A percentile compares a stretch with the other conserved stretches of the same genome.
phyloP scores from a whole-genome alignment of 2,329 filamentous ascomycete genomes.

The Colletotrichum higginsianum region DNA sequence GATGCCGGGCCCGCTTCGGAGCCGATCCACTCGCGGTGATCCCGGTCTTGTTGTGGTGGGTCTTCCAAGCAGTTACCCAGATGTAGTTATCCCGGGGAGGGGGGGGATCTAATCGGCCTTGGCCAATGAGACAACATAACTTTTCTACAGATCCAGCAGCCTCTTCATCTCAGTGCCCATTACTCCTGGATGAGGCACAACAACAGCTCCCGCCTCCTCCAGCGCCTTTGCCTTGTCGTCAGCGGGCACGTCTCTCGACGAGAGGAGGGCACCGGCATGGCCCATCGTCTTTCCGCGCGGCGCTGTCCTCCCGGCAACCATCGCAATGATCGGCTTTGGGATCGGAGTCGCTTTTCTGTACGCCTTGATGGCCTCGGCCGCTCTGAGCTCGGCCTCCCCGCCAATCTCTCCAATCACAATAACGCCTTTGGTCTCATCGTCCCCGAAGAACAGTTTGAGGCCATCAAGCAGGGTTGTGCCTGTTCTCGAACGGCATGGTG shows the following conservation, averaged over 20 bases:
- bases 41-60: neutral
- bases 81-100: too few relatives aligned
- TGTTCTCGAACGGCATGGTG: slow-evolving; percentile 25
- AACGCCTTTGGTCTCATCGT: slow-evolving; percentile 79
- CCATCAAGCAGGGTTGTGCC: slow-evolving; percentile 81
- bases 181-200: slow-evolving; percentile 56
- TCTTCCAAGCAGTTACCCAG: too few relatives aligned
- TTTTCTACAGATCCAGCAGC: slow-evolving; percentile 44
- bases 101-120: neutral
- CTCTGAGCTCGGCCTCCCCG: slow-evolving; percentile 77
- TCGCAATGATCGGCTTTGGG: slow-evolving; percentile 75
- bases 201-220: slow-evolving; percentile 52
- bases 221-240: slow-evolving; percentile 53
- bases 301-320: slow-evolving; percentile 76
- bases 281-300: slow-evolving; percentile 77
- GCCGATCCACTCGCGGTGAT: slow-evolving; percentile 1
- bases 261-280: slow-evolving; percentile 76
- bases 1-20: neutral
- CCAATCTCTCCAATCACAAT: slow-evolving; percentile 82
- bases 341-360: slow-evolving; percentile 70
- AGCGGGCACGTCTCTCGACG: slow-evolving; percentile 50
- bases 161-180: slow-evolving; percentile 55
- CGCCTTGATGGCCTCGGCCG: slow-evolving; percentile 79
- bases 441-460: slow-evolving; percentile 75
- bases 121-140: too few relatives aligned